phyloP scores from a whole-genome alignment of 176 grass and related monocot genomes.

The Carex myosuroides region DNA sequence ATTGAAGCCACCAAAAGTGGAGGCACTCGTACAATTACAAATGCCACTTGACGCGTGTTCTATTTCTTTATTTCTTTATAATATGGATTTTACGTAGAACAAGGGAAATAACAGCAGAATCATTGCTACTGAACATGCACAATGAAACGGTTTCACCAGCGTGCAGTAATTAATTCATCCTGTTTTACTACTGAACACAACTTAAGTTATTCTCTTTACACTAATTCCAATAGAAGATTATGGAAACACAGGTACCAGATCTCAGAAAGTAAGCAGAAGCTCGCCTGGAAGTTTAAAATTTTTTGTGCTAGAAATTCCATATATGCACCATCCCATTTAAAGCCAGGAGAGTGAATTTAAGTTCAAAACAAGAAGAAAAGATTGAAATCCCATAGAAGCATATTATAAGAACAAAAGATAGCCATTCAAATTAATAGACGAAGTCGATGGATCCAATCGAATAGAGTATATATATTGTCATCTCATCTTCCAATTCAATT shows the following conservation, averaged over 20 bases:
- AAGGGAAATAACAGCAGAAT: neutral
- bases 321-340: neutral
- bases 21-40: neutral
- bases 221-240: neutral
- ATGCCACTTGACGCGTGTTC: neutral
- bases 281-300: neutral
- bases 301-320: neutral
- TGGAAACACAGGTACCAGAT: neutral
- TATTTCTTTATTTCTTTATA: neutral
- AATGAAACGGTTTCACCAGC: neutral
- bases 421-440: neutral
- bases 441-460: neutral
- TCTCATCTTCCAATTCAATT: constrained; percentile 4
- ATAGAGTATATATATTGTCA: neutral
- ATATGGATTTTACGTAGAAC: neutral
- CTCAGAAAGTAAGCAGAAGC: neutral
- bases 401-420: neutral
- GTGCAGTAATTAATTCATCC: neutral
- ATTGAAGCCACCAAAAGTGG: constrained; percentile 8
- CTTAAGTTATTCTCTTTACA: neutral
- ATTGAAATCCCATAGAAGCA: neutral
- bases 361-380: neutral
- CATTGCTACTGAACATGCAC: neutral
- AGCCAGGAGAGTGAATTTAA: neutral
- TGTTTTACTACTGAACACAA: neutral